Evolutionary conservation across 2,329 filamentous ascomycete species (phyloP), one percentile per base, ranked within the genome.

Genomic region (Knoxdaviesia capensis): DNA sequence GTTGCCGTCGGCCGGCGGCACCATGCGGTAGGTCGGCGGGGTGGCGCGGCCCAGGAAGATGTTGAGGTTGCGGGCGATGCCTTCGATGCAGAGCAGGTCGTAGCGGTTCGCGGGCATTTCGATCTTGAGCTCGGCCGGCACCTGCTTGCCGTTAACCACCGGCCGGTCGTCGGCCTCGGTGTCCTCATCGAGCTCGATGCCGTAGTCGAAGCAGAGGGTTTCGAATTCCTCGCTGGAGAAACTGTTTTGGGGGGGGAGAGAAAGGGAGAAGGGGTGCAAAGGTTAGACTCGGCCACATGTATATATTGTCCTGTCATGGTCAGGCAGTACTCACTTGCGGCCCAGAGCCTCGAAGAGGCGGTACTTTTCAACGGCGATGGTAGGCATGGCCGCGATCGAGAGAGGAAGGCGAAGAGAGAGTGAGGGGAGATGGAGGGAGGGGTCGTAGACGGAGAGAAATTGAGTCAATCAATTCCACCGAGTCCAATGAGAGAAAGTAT

Each of bases 171-270:
- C 69, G 53, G 83, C 69, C 51, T 84, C 80, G 40, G 83, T 90
- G 60, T 98, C 90, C 65, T 96, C 88, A 64, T 98, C 90, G 51
- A 98, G 74, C 62, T 98, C 90, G 57, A 98, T 92, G 46, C 87
- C 87, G 57, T 94, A 98, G 55, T 98, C 88, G 71, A 98, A 98
- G 63, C 90, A 96, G 52, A 98, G 70, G 56, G 93, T 82, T 61
- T 98, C 90, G 56, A 98, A 98, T 56, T 93, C 84, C 53, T 93
- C 76, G 48, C 84, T 90, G 43, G 88, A 94, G 61, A 83, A 88
- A 51, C 81, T 87, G 46, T 36, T 32, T 36, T 32, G 36, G 32
- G 20, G 30, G 43, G 38, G 47, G 37, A 43, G n/a, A 32, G 28
- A 36, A 30, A 45, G 11, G 39, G 45, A 42, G 41, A 47, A 40